Conservation (phyloP, 768 basidiomycete genomes). For the Suillus americanus region DNA sequence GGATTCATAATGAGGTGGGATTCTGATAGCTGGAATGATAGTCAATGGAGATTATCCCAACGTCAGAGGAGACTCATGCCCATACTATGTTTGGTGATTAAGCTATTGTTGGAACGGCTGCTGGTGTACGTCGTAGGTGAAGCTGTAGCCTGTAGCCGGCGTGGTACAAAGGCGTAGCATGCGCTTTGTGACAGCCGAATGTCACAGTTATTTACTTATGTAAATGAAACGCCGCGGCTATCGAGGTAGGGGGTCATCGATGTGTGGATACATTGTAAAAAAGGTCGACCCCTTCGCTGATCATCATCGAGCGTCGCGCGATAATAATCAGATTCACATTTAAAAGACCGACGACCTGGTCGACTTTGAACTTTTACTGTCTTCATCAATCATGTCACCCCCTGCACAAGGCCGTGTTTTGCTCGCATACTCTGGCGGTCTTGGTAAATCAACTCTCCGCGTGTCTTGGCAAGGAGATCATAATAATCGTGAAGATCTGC, state of each 20-base stretch:
- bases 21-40: background rate
- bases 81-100: background rate
- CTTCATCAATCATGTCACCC: background rate
- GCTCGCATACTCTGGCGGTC: too few species aligned
- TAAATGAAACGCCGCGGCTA: too few species aligned
- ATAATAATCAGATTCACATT: too few species aligned
- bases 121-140: background rate
- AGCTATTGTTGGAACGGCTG: background rate
- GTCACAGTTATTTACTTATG: background rate
- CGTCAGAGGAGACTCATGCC: background rate
- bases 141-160: background rate
- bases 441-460: too few species aligned
- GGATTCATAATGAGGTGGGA: constrained; percentile 15
- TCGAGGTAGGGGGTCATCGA: too few species aligned
- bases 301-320: too few species aligned
- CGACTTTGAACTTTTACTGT: background rate
- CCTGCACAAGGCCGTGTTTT: background rate
- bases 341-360: too few species aligned
- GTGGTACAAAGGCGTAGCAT: background rate
- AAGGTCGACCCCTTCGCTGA: too few species aligned
- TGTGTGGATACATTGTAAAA: too few species aligned
- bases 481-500: too few species aligned
- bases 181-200: constrained; percentile 4
- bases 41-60: background rate
- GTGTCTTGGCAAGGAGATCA: too few species aligned